Conservation (phyloP, 768 basidiomycete species). For the Fistulinella prunicolor region DNA sequence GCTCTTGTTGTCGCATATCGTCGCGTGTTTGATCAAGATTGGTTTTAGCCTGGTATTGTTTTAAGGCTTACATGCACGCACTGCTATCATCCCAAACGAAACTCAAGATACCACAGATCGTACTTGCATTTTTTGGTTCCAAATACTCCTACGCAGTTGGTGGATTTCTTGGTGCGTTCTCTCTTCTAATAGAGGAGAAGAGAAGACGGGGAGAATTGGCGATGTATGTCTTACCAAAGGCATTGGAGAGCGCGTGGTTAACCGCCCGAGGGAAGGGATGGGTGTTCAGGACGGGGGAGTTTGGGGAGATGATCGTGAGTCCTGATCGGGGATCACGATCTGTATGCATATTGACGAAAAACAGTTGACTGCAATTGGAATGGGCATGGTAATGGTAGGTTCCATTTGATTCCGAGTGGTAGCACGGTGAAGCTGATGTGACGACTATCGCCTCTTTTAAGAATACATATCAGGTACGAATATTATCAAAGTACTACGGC, state of each 20-base stretch:
- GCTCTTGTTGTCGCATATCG: not conserved
- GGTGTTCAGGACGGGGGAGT: slow-evolving; percentile 67
- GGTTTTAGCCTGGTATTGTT: slow-evolving; percentile 56
- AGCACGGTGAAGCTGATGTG: slow-evolving; percentile 7
- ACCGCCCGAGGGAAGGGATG: slow-evolving; percentile 71
- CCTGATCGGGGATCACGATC: not conserved
- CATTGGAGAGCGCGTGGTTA: slow-evolving; percentile 87
- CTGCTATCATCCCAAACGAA: slow-evolving; percentile 40
- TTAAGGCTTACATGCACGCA: slow-evolving; percentile 58
- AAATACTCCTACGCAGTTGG: slow-evolving; percentile 72
- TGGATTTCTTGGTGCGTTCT: slow-evolving; percentile 71
- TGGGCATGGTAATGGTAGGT: slow-evolving; percentile 89
- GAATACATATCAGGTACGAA: slow-evolving; percentile 74
- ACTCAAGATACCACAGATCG: slow-evolving; percentile 40
- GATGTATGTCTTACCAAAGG: slow-evolving; percentile 89
- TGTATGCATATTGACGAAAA: slow-evolving; percentile 8
- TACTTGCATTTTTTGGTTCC: slow-evolving; percentile 58
- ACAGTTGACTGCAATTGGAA: slow-evolving; percentile 67
- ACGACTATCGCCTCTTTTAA: slow-evolving; percentile 24
- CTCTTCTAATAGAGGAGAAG: slow-evolving; percentile 85
- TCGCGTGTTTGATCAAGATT: not conserved
- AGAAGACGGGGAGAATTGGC: slow-evolving; percentile 87
- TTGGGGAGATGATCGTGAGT: slow-evolving; percentile 64
- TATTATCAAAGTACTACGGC: not conserved
- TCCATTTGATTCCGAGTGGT: not conserved